Base-by-base conservation (phyloP, 2,329 filamentous ascomycete species). In the Penicillium sp. region DNA sequence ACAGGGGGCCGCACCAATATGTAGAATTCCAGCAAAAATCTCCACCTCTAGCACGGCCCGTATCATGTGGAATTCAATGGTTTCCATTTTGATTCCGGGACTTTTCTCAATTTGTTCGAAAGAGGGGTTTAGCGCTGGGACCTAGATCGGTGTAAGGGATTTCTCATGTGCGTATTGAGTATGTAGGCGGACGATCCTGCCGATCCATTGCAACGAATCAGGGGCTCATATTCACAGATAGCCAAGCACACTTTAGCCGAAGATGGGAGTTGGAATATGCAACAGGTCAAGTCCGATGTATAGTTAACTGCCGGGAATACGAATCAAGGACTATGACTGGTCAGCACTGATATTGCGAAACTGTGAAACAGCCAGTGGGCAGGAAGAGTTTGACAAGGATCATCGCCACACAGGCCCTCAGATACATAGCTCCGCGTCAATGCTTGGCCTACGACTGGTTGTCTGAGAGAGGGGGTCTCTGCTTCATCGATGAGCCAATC, bases 401-500 rank as follows among this genome's bases (percentile, higher is more conserved):
- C 58, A 53, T 36, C 61, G 54, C 60, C 46, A 56, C 37, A 49
- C 35, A 49, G 51, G 28, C 37, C 11, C 11, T 11, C 12, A 3
- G 26, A n/a, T 50, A 12, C 55, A 60, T 4, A 22, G 22, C 22
- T 62, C 60, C 45, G 55, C 31, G 36, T 47, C 50, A 47, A 42
- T 25, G 41, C 45, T 36, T 57, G 53, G 56, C 38, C 46, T 16
- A 30, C 47, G 54, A 52, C 49, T 56, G 54, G 53, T 5, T 42
- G 62, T 61, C 62, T 62, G 57, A 63, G 57, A 59, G 46, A 44
- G 16, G 16, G 33, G 28, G 42, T n/a, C 56, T 60, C 57, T 61
- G 50, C 55, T 56, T 47, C 12, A 40, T 51, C 40, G 25, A 40
- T 41, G 46, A 41, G 37, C 62, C 57, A 63, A 60, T 61, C 26